Conservation (phyloP, 2,329 filamentous ascomycete species). For the Drechslerella dactyloides region DNA sequence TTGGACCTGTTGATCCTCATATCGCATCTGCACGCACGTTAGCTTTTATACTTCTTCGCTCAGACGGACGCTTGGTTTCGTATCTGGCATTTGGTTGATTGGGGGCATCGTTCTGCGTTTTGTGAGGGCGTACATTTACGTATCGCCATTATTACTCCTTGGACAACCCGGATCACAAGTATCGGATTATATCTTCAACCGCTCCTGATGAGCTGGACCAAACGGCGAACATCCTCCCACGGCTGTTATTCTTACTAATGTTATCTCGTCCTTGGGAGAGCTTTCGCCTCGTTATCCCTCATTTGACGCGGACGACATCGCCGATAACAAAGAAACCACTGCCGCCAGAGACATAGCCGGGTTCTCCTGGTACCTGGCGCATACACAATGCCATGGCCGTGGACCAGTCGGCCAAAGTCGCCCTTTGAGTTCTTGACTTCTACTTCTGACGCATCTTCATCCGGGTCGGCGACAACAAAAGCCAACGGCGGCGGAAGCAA, state of each 20-base stretch:
- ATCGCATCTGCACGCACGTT: conserved; percentile 23
- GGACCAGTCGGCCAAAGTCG: conserved; percentile 47
- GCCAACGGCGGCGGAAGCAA: background rate
- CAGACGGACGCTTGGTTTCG: conserved; percentile 4
- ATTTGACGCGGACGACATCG: conserved; percentile 20
- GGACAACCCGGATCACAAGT: background rate
- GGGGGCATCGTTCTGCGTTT: background rate
- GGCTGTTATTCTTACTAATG: conserved; percentile 25
- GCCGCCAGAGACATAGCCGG: background rate
- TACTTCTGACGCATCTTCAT: conserved; percentile 22
- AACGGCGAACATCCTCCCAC: conserved; percentile 5
- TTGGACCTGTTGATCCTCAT: conserved; percentile 23
- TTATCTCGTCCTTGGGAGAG: conserved; percentile 26
- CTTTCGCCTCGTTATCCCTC: conserved; percentile 31
- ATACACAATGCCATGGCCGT: conserved; percentile 50
- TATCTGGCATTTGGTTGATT: too few species aligned
- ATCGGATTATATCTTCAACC: background rate
- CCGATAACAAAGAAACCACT: conserved; percentile 26
- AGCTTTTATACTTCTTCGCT: conserved; percentile 15
- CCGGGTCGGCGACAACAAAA: conserved; percentile 13
- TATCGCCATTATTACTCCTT: too few species aligned
- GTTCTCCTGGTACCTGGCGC: conserved; percentile 24
- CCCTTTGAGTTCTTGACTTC: conserved; percentile 29
- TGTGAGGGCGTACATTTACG: too few species aligned
- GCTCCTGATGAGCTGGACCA: background rate